Conservation (phyloP, 2,329 filamentous ascomycete genomes). For the Chlorencoelia australis region DNA sequence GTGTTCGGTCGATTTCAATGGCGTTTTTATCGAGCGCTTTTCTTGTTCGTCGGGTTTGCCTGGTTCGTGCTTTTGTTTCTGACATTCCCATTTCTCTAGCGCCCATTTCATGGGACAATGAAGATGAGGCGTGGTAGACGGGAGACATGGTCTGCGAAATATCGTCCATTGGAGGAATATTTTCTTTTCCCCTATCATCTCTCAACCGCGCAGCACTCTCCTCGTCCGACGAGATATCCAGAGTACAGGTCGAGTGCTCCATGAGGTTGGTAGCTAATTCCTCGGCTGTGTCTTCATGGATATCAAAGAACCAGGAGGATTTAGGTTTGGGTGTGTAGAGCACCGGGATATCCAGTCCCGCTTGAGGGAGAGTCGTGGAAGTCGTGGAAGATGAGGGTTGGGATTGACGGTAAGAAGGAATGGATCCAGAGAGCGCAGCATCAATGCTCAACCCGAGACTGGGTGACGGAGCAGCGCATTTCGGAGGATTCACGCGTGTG, state of each 20-base stretch:
- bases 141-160: conserved; percentile 43
- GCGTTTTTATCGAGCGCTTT: conserved; percentile 41
- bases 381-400: conserved; percentile 20
- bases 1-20: conserved; percentile 53
- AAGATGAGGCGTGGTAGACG: conserved; percentile 15
- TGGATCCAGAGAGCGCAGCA: conserved; percentile 69
- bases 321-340: conserved; percentile 41
- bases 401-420: conserved; percentile 45
- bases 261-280: conserved; percentile 88
- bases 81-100: conserved; percentile 6
- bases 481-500: conserved; percentile 58
- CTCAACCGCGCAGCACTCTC: conserved; percentile 45
- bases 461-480: conserved; percentile 43
- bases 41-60: conserved; percentile 23
- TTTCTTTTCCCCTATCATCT: conserved; percentile 77
- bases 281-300: conserved; percentile 84
- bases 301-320: conserved; percentile 80
- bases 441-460: conserved; percentile 67
- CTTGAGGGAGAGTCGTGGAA: conserved; percentile 2
- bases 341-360: conserved; percentile 8
- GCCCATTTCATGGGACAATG: conserved; percentile 11
- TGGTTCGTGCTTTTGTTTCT: conserved; percentile 26
- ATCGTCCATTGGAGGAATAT: conserved; percentile 67
- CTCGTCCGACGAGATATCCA: conserved; percentile 88
- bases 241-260: conserved; percentile 75